phyloP scores from a whole-genome alignment of 345 rosid species.

The Eutrema yunnanense region DNA sequence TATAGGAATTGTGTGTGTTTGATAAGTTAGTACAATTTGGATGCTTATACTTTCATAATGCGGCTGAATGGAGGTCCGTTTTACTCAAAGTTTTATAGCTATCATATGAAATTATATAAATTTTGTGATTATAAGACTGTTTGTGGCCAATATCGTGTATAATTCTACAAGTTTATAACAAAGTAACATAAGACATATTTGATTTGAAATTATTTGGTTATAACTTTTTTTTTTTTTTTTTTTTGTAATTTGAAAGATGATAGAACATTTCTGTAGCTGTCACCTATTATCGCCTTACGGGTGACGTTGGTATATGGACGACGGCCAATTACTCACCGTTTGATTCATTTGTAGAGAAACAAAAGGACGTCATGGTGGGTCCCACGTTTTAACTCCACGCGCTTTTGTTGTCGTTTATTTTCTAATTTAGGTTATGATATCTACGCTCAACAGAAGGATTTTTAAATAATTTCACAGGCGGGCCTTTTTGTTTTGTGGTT shows the following conservation, averaged over 20 bases:
- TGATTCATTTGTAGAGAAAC: not conserved
- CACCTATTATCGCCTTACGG: slow-evolving; percentile 1
- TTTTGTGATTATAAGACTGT: not conserved
- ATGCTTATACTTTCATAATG: not conserved
- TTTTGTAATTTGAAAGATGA: not conserved
- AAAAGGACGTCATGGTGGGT: slow-evolving; percentile 1
- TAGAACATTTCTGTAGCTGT: not conserved
- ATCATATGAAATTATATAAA: not conserved
- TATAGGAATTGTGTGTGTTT: not conserved
- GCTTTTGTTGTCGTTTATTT: slow-evolving; percentile 6
- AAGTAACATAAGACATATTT: not conserved
- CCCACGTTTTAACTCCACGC: slow-evolving; percentile 19
- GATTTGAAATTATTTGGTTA: not conserved
- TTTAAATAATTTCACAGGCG: not conserved
- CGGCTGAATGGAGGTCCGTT: not conserved
- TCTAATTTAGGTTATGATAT: not conserved
- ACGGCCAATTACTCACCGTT: slow-evolving; percentile 13
- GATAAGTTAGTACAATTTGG: too few relatives aligned
- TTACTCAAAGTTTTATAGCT: not conserved
- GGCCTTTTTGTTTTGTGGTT: slow-evolving; percentile 7
- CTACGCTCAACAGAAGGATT: not conserved
- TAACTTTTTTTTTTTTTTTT: not conserved
- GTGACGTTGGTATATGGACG: slow-evolving; percentile 10
- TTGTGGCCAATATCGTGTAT: not conserved
- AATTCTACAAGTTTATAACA: not conserved